These are phyloP conservation scores for Sporothrix schenckii DNA, from an alignment of 2,329 filamentous ascomycete genomes.

Conservation along the genomic window DNA sequence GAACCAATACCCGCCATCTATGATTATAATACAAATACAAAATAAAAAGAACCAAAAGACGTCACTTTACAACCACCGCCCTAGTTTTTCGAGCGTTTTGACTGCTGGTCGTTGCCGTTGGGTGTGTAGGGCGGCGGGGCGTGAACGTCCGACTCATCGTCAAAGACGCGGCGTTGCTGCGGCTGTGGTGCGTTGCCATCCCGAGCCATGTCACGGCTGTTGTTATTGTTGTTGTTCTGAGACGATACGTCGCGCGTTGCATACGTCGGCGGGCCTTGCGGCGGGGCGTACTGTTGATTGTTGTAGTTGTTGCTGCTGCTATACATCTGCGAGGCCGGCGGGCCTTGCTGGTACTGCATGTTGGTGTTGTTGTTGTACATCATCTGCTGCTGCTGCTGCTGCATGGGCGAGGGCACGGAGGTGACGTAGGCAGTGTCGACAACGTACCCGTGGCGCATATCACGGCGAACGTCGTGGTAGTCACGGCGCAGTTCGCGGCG, in stretches of 20 bases:
- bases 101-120: background rate
- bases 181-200: background rate
- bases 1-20: background rate
- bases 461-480: background rate
- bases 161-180: background rate
- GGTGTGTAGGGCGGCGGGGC: constrained; percentile 8
- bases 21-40: background rate
- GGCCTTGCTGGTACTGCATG: constrained; percentile 17
- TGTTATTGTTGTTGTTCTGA: background rate
- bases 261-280: constrained; percentile 6
- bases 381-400: background rate
- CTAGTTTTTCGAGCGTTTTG: background rate
- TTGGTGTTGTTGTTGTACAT: background rate
- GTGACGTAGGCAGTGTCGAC: background rate
- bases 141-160: background rate
- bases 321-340: background rate
- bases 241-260: background rate
- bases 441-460: constrained; percentile 14
- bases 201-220: background rate
- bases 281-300: background rate
- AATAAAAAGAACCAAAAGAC: background rate
- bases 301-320: constrained; percentile 1
- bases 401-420: background rate
- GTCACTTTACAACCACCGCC: too few species aligned
- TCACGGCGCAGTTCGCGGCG: constrained; percentile 3